Evolutionary conservation across 108 stramenopile genomes (phyloP), one percentile per base, ranked within the genome.

Genomic region (Mediolabrus comicus): DNA sequence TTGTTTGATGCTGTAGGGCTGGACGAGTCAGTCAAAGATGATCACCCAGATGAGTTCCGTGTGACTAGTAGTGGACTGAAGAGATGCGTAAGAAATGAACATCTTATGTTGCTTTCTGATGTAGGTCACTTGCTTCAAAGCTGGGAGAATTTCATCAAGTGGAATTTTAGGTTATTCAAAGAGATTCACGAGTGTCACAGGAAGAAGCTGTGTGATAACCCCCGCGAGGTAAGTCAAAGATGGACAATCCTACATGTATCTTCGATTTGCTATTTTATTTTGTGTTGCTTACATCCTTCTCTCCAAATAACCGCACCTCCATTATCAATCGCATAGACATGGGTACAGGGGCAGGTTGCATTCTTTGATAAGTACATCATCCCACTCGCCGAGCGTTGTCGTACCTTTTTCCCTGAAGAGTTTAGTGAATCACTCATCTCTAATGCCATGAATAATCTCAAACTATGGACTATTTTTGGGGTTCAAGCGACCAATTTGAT

Each of bases 71-170:
- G 35, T 22, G 69, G 53, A 17, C 32, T 75, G 16, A 38, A 77
- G 46, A 12, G 38, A 17, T 72, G 76, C 19, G 61, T 77, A 24
- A 62, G 69, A 17, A 65, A 72, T 26, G 83, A 84, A 46, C 79
- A 80, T 27, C 39, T 84, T 35, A 84, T 84, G 71, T 64, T 72
- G 34, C 41, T 66, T 1, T 59, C 71, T 26, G 83, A 84, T 61
- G 71, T 84, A 11, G 71, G 82, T 5, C 82, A 85, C 51, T 56
- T 77, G 0, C 54, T 83, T 74, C 84, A 85, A 58, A 54, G 65
- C 14, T 85, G 81, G 82, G 69, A 81, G 11, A 77, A 72, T 33
- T 85, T 79, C 34, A 59, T 60, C 22, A 83, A 79, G 51, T 85
- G 81, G 81, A 83, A 85, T 43, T 74, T 74, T 33, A 43, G 73